Base-by-base conservation (phyloP, 2,329 filamentous ascomycete genomes). In the Xylaria hypoxylon region DNA sequence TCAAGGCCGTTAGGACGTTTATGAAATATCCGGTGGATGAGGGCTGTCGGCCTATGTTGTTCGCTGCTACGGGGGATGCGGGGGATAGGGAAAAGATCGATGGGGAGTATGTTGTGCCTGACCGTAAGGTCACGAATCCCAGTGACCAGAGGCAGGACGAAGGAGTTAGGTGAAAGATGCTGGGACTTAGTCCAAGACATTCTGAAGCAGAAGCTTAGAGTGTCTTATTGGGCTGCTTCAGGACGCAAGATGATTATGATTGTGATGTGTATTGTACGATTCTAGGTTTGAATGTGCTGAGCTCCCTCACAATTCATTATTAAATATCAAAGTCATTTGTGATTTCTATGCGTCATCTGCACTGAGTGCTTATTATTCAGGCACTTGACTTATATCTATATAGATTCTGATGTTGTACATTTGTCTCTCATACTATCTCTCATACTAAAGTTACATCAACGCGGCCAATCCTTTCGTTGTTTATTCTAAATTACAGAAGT, bases 11-110 rank as follows among this genome's bases (percentile, higher is more conserved):
- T 3, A 45, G 78, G 35, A 83, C 83, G 1, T 82, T 86, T 65
- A 80, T 86, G 81, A 84, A 83, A 64, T 81, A 85, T 67, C 81
- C 83, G 0, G 75, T 85, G 0, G 78, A 81, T 26, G 64, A 83
- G 59, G 83, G 83, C 0, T 85, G 83, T 67, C 75, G 83, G 19
- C 70, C 82, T 1, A 82, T 80, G 13, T 64, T 86, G 33, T 86
- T 84, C 70, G 83, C 83, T 4, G 79, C 81, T 0, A 83, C 83
- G 3, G 81, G 79, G 59, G 73, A 77, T 17, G 81, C 82, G 58
- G 74, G 86, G 0, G 77, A 73, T 1, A 78, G 77, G 53, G 79
- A 85, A 48, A 75, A 77, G 31, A 79, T 85, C 10, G 80, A 83
- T 65, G 83, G 82, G 1, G 71, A 76, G 63, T 86, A 86, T 67